phyloP scores from a whole-genome alignment of 192 early-diverging fungal genomes.

The Coemansia sp. region DNA sequence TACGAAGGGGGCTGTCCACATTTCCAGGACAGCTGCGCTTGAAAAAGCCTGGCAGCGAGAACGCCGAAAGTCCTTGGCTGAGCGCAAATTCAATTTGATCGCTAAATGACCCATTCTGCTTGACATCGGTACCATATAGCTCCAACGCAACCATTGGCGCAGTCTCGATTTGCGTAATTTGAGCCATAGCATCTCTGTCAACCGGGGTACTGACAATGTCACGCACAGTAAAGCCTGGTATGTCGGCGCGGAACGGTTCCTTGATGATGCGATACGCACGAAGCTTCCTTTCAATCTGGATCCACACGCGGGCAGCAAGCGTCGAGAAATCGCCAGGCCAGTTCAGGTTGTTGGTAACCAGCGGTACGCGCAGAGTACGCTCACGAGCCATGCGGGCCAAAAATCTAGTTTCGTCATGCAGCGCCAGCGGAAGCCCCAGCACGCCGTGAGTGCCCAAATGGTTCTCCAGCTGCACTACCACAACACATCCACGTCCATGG shows the following conservation, averaged over 20 bases:
- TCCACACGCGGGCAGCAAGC: constrained; percentile 22
- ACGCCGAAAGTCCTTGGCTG: constrained; percentile 46
- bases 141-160: constrained; percentile 45
- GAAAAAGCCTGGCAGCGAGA: constrained; percentile 42
- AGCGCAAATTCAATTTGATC: constrained; percentile 46
- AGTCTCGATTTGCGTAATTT: constrained; percentile 32
- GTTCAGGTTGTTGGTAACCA: constrained; percentile 78
- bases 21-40: constrained; percentile 23
- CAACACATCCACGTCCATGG: constrained; percentile 65
- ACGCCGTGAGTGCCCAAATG: constrained; percentile 63
- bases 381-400: constrained; percentile 75
- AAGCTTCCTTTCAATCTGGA: constrained; percentile 27
- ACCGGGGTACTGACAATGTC: constrained; percentile 27
- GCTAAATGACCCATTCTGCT: constrained; percentile 10
- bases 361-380: constrained; percentile 71
- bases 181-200: constrained; percentile 21
- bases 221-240: constrained; percentile 34
- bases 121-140: constrained; percentile 6
- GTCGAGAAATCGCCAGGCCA: constrained; percentile 44
- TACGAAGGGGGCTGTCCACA: constrained; percentile 20
- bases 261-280: constrained; percentile 30
- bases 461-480: constrained; percentile 83
- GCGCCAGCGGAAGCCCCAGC: constrained; percentile 66
- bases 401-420: constrained; percentile 78
- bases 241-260: constrained; percentile 27